Base-by-base conservation (phyloP, 805 yeast species). In the Saccharomycopsis sp. region DNA sequence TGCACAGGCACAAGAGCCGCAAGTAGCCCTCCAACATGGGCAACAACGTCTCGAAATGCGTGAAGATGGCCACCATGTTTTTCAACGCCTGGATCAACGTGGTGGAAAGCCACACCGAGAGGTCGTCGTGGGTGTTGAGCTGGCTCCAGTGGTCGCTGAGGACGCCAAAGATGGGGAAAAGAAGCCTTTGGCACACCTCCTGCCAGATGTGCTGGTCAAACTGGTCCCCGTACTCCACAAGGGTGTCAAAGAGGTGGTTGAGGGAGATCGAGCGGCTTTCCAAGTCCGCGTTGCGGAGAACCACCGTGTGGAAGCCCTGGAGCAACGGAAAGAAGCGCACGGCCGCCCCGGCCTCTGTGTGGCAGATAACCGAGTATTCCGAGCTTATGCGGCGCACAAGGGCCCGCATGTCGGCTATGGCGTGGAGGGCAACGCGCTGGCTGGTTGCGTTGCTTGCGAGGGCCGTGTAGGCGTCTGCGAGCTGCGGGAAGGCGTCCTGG, bases 21-120 rank as follows among this genome's bases (percentile, higher is more conserved):
- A 95, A 76, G 68, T 87, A 90, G 1, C 89, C 94, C 60, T 83
- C 88, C 54, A 92, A 75, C 80, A 88, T 82, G 48, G 81, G 77
- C 64, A 84, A 84, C 66, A 94, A 79, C 1, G 85, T 79, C 48
- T 81, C 88, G 69, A 91, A 94, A 62, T 85, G 87, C 0, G 91
- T 81, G 67, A 92, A 88, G 57, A 94, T 74, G 0, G 88, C 84
- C 65, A 92, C 85, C 84, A 91, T 81, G 66, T 89, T 89, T 69
- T 95, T 83, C 68, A 95, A 75, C 0, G 98, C 98, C 71, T 94
- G 99, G 62, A 95, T 91, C 71, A 94, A 79, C 0, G 99, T 94
- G 0, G 99, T 91, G 0, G 97, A 90, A 52, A 94, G 74, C 99
- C 99, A 94, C 14, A 95, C 96, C 52, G 97, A 89, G 64, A 90